These are phyloP conservation scores for Colletotrichum tanaceti DNA, from an alignment of 2,329 filamentous ascomycete species.

Conservation along the genomic window DNA sequence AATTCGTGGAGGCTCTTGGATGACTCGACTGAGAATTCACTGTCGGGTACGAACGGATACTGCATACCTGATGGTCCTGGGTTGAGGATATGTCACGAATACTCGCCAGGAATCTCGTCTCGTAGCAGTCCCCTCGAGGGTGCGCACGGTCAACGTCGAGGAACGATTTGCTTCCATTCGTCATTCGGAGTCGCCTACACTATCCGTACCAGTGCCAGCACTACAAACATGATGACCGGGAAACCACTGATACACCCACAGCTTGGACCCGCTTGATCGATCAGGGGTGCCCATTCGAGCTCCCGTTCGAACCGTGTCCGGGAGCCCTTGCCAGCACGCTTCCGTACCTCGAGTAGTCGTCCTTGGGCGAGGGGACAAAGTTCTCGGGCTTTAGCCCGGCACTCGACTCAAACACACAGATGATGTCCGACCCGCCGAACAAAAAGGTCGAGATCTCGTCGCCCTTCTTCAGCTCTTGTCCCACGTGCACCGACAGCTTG, in stretches of 20 bases:
- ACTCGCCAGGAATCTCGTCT: neutral
- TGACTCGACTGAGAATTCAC: neutral
- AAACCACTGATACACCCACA: neutral
- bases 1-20: constrained; percentile 8
- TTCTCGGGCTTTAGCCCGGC: constrained; percentile 39
- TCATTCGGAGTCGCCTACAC: neutral
- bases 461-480: constrained; percentile 50
- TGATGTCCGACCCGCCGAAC: constrained; percentile 57
- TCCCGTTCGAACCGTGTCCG: constrained; percentile 10
- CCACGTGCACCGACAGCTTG: constrained; percentile 46
- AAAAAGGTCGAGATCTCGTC: constrained; percentile 56
- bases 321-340: constrained; percentile 38
- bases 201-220: constrained; percentile 7
- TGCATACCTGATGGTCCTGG: neutral
- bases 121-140: neutral
- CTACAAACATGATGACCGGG: neutral
- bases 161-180: neutral
- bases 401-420: constrained; percentile 52
- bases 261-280: neutral
- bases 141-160: neutral
- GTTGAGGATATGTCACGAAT: neutral
- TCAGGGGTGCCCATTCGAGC: constrained; percentile 1
- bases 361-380: constrained; percentile 40
- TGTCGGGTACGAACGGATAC: constrained; percentile 6
- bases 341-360: constrained; percentile 42